Conservation (phyloP, 768 basidiomycete species). For the Heimioporus sp. region DNA sequence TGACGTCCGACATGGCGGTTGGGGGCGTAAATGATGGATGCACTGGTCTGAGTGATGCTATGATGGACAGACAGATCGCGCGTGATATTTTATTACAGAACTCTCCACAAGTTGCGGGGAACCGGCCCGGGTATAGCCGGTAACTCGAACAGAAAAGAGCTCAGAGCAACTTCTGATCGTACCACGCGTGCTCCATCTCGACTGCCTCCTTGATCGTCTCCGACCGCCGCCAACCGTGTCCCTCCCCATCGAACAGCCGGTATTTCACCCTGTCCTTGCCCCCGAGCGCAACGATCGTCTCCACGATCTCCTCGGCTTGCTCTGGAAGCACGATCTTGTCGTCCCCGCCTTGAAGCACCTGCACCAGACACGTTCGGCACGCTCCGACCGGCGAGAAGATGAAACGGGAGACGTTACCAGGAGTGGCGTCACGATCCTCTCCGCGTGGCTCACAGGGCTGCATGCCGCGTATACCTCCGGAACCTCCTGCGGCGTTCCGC, state of each 20-base stretch:
- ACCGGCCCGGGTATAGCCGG: no score
- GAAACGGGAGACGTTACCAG: slow-evolving; percentile 39
- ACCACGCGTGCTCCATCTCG: slow-evolving; percentile 36
- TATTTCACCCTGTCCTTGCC: slow-evolving; percentile 33
- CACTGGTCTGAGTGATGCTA: no score
- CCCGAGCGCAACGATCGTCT: slow-evolving; percentile 18
- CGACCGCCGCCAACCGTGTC: slow-evolving; percentile 40
- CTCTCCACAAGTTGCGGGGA: no score
- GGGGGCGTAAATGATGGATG: no score
- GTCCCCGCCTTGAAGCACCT: slow-evolving; percentile 69
- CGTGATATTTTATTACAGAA: no score
- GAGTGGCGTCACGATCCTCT: slow-evolving; percentile 60
- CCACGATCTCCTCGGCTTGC: slow-evolving; percentile 46
- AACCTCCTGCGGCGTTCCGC: slow-evolving; percentile 52
- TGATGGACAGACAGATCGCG: no score
- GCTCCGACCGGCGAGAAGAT: neutral
- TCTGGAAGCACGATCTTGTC: slow-evolving; percentile 67
- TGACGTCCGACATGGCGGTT: slow-evolving; percentile 73
- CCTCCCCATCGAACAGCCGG: slow-evolving; percentile 43
- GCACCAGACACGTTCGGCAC: neutral
- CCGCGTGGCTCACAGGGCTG: slow-evolving; percentile 61
- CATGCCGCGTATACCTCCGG: slow-evolving; percentile 57
- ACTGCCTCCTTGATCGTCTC: slow-evolving; percentile 36
- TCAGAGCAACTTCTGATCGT: slow-evolving; percentile 22
- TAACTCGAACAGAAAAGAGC: no score